Evolutionary conservation across 208 protist species (phyloP), one percentile per base, ranked within the genome.

Genomic region (Leishmania gerbilli): DNA sequence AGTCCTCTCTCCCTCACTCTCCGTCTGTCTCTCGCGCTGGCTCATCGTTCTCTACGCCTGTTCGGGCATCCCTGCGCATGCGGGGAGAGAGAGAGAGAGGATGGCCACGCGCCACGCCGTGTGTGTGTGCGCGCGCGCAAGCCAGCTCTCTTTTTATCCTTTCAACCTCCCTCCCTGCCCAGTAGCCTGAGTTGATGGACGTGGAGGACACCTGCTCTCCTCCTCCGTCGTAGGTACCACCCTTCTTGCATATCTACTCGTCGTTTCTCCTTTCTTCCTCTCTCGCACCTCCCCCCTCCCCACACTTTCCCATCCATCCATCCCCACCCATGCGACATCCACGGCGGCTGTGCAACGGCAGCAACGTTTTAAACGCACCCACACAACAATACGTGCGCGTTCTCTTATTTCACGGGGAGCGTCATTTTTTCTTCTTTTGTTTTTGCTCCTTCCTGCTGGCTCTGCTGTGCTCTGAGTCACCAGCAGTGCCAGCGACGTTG

Each of bases 191-290:
- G 53, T n/a, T 62, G 31, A 72, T 77, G 37, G 42, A 37, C 7
- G 55, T 75, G 62, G 81, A 42, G 6, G 9, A 13, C n/a, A 58
- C n/a, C 58, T 71, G 6, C 81, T 55, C 71, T 79, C 37, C 60
- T 67, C 13, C 60, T 31, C 9, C 58, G 31, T 37, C 19, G 60
- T 24, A 67, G n/a, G 13, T 8, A 8, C 9, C 60, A 67, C 58
- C 27, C 27, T 64, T 64, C 58, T 15, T 31, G 19, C 24, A 15
- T 24, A 17, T 64, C 27, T 64, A 15, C 1, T 64, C 27, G 27
- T 40, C n/a, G 24, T 67, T 11, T 8, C 60, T 37, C 31, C 31
- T 37, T 67, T 27, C 60, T 19, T 19, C 31, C 31, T 67, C 60
- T 34, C 31, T 37, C 60, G 56, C 56, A 11, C 24, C 8, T 3